Base-by-base conservation (phyloP, 768 basidiomycete species). In the Phylloporus sp. region DNA sequence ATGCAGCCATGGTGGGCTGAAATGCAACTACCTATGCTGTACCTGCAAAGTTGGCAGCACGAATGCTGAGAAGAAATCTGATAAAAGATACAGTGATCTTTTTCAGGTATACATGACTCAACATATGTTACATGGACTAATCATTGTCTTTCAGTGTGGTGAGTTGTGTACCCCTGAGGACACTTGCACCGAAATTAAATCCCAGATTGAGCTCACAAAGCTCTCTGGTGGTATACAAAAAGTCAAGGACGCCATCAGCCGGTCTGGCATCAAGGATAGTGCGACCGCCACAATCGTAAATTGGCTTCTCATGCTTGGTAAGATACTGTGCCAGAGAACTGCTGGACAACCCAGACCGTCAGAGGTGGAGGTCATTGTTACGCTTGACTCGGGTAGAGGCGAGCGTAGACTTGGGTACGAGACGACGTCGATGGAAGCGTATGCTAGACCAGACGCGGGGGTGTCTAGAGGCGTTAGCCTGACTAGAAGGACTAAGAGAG, bases 221-320 rank as follows among this genome's bases (percentile, higher is more conserved):
- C 17, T 40, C 0, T 39, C 51, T 8, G 48, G 52, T 15, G 54
- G 44, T 1, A 56, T 33, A 0, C 44, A 51, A 1, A 60, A 60
- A 13, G 39, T 60, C 0, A 51, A 24, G 7, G 39, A 17, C 0
- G 11, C 34, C 3, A 9, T 75, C 33, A 67, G 68, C 1, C 67
- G 71, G 42, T 70, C 74, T 38, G 71, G 72, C 0, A 28, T 49
- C 5, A 50, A 67, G 11, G 58, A 74, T 6, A 56, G 66, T 0
- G 43, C 55, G 1, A 59, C 63, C 22, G 61, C 72, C 14, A 23
- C 43, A 0, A 42, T 73, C 3, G 67, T 56, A 0, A 68, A 58
- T 62, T 69, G 33, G 6, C 60, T 40, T 33, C 69, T 32, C 49
- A 53, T 38, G 58, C 71, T 27, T 67, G 74, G 36, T 35, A 56